Evolutionary conservation across 257 asterid genomes (phyloP), one percentile per base, ranked within the genome.

Genomic region (Solanum lycopersicoides): DNA sequence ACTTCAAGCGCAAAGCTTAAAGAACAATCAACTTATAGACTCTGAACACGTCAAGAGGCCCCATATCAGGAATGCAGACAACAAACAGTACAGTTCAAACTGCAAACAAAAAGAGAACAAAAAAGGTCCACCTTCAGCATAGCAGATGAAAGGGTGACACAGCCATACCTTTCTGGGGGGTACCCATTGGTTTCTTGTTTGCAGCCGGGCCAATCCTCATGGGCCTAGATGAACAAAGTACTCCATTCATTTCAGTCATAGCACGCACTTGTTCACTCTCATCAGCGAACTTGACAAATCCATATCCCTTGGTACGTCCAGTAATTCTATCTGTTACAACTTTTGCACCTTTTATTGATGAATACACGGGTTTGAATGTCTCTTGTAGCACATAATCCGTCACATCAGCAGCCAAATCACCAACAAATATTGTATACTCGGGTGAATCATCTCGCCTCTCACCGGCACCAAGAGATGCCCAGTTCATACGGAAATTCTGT

Each of bases 191-290:
- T 87, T 95, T 95, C 83, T 93, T 95, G 92, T 92, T 95, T 37
- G 98, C 96, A 30, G 98, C 98, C 32, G 98, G 96, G 18, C 98
- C 98, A 88, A 94, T 90, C 89, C 98, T 92, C 98, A 95, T 95
- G 34, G 98, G 94, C 94, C 98, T 93, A 83, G 95, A 88, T 34
- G 97, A 94, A 87, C 98, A 95, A 82, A 90, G 89, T 53, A 91
- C 92, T 7, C 98, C 98, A 90, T 94, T 95, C 98, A 95, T 95
- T 90, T 95, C 98, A 63, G 90, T 88, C 98, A 95, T 93, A 9
- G 98, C 98, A 16, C 98, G 94, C 50, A 92, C 84, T 72, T 95
- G 98, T 83, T 95, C 98, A 89, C 93, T 89, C 89, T 95, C 98
- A 87, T 95, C 98, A 82, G 89, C 96, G 91, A 95, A 95, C 89